Percentiles rank a stretch among this genome's conserved stretches.
phyloP scores from a whole-genome alignment of 2,329 filamentous ascomycete genomes.

The Tolypocladium endophyticum region DNA sequence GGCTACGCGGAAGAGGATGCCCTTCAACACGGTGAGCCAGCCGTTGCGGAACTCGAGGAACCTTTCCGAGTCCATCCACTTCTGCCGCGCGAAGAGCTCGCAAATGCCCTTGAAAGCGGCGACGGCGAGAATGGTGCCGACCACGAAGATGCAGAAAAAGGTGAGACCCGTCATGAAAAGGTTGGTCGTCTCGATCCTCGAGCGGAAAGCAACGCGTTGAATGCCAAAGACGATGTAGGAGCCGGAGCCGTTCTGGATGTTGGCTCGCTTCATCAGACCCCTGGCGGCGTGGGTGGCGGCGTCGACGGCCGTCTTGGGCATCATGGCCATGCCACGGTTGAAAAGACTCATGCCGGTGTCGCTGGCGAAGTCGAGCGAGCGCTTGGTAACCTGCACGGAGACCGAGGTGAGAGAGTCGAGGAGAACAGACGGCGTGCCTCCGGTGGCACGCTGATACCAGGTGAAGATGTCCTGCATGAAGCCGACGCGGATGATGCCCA shows the following conservation, averaged over 20 bases:
- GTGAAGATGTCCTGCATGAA: conserved; percentile 85
- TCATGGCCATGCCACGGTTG: conserved; percentile 44
- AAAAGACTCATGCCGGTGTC: conserved; percentile 29
- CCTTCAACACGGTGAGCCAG: conserved; percentile 87
- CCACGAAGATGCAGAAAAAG: conserved; percentile 80
- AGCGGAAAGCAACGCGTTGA: conserved; percentile 68
- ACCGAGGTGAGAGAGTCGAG: conserved; percentile 63
- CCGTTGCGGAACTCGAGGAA: conserved; percentile 91
- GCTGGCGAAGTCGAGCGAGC: conserved; percentile 29
- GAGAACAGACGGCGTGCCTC: conserved; percentile 70
- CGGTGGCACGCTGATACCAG: conserved; percentile 92
- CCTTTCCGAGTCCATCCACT: conserved; percentile 73
- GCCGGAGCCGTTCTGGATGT: conserved; percentile 42
- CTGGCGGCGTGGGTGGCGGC: conserved; percentile 22
- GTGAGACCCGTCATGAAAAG: conserved; percentile 85
- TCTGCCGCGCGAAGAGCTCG: conserved; percentile 63
- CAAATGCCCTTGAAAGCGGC: conserved; percentile 70
- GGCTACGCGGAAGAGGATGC: conserved; percentile 82
- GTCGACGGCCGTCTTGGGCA: conserved; percentile 28
- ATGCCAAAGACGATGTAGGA: conserved; percentile 66
- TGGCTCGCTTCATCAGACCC: conserved; percentile 42
- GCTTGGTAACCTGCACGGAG: conserved; percentile 76
- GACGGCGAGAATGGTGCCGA: conserved; percentile 63
- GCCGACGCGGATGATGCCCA: conserved; percentile 83
- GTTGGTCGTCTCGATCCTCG: conserved; percentile 79